Evolutionary conservation across 176 grass and related monocot genomes (phyloP).

Genomic region (Oryza glumipatula): DNA sequence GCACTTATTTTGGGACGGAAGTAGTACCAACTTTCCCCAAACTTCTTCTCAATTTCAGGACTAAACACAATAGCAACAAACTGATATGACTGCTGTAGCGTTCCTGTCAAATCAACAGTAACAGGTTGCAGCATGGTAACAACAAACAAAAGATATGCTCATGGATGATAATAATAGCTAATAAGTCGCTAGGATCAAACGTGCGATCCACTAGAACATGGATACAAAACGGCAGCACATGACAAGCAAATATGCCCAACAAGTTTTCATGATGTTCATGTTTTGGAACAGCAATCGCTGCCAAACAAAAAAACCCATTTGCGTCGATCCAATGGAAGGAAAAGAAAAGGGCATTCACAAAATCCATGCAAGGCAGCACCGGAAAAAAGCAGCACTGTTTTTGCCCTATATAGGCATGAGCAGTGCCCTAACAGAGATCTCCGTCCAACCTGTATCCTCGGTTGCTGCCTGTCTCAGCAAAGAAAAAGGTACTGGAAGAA

Average conservation of each 20-base stretch:
- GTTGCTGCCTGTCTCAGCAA: slow-evolving; percentile 42
- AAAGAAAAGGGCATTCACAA: slow-evolving; percentile 33
- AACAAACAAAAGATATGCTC: background rate
- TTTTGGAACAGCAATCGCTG: slow-evolving; percentile 30
- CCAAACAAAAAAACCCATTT: slow-evolving; percentile 30
- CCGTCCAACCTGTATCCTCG: slow-evolving; percentile 34
- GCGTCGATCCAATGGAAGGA: slow-evolving; percentile 14
- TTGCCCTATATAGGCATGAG: slow-evolving; percentile 34
- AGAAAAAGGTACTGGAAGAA: slow-evolving; percentile 32
- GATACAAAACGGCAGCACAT: slow-evolving; percentile 1
- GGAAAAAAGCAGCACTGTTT: slow-evolving; percentile 37
- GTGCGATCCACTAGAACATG: background rate
- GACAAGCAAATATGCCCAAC: background rate
- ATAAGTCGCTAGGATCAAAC: background rate
- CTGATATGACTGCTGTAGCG: background rate
- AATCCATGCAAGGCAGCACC: slow-evolving; percentile 57
- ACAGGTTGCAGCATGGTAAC: background rate
- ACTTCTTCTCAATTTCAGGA: too few species aligned
- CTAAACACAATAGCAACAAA: background rate
- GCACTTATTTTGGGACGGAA: too few species aligned
- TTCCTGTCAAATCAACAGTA: background rate
- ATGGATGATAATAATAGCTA: background rate
- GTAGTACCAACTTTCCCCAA: too few species aligned
- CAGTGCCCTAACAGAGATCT: slow-evolving; percentile 36
- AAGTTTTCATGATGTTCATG: slow-evolving; percentile 30